Percentiles rank a stretch among this genome's conserved stretches.
Conservation (phyloP, 23 red algal species). For the Gracilariopsis chorda region DNA sequence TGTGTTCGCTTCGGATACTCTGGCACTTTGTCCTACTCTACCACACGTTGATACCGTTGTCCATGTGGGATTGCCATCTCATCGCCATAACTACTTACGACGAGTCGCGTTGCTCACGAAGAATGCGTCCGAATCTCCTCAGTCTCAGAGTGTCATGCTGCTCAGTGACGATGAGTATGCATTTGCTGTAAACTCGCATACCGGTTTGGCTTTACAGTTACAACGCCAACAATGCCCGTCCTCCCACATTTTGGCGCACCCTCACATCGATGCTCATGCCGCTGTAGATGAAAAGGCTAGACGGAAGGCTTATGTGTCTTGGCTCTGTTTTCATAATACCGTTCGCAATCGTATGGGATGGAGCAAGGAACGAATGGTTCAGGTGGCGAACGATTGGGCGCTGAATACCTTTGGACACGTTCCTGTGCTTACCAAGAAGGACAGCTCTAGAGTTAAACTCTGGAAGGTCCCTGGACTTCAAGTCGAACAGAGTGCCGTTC, state of each 20-base stretch:
- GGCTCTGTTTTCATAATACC: constrained; percentile 16
- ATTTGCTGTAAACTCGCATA: not conserved
- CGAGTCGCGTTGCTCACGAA: constrained; percentile 13
- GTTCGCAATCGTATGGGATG: constrained; percentile 35
- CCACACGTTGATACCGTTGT: constrained; percentile 44
- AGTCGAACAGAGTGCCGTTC: too few relatives aligned
- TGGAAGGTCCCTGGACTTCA: not conserved
- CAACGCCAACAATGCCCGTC: not conserved
- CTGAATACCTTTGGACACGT: constrained; percentile 23
- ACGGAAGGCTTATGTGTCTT: constrained; percentile 27
- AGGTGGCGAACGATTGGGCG: constrained; percentile 42
- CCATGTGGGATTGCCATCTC: constrained; percentile 18
- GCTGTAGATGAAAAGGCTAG: constrained; percentile 20
- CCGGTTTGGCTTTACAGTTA: not conserved
- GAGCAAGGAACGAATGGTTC: not conserved
- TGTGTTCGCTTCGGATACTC: constrained; percentile 49
- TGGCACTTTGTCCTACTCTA: not conserved
- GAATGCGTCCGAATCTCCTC: not conserved
- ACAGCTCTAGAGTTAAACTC: not conserved
- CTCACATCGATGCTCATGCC: not conserved
- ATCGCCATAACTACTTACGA: constrained; percentile 8
- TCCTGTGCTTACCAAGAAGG: constrained; percentile 7
- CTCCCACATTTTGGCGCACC: not conserved
- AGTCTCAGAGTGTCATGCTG: not conserved
- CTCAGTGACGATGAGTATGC: constrained; percentile 12